Percentiles rank a stretch among this genome's conserved stretches.
phyloP scores from a whole-genome alignment of 495 filamentous ascomycete genomes.

The Podospora sp. region DNA sequence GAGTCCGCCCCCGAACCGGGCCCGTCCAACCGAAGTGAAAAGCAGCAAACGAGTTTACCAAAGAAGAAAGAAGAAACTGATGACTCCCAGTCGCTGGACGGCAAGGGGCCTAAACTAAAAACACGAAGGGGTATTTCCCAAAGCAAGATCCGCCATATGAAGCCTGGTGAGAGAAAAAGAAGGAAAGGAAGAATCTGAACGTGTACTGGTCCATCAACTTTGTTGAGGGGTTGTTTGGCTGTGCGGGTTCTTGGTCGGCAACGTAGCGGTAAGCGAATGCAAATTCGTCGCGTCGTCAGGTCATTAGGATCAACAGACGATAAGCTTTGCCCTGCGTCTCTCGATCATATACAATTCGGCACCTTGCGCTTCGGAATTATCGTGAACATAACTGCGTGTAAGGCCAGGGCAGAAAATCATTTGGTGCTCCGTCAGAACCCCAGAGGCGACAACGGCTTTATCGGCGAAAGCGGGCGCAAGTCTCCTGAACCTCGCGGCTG shows the following conservation, averaged over 20 bases:
- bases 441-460: constrained; percentile 72
- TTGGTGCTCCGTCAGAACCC: constrained; percentile 44
- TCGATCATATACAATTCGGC: background rate
- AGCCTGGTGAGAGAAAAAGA: background rate
- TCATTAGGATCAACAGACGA: constrained; percentile 15
- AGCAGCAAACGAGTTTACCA: constrained; percentile 3
- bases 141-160: constrained; percentile 1
- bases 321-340: background rate
- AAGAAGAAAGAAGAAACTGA: background rate
- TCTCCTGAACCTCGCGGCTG: constrained; percentile 41
- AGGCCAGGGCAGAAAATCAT: background rate
- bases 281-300: constrained; percentile 4
- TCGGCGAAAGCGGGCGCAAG: constrained; percentile 64
- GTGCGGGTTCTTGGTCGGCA: background rate
- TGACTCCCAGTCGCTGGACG: background rate
- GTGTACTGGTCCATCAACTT: background rate
- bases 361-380: background rate
- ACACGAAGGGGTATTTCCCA: constrained; percentile 18
- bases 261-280: background rate
- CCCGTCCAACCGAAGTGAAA: background rate
- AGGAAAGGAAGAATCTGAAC: background rate
- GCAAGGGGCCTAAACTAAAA: constrained; percentile 1
- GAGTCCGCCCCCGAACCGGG: background rate
- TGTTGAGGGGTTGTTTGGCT: background rate
- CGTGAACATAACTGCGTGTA: constrained; percentile 5